Evolutionary conservation across 2,329 filamentous ascomycete genomes (phyloP).

Genomic region (Diaporthe sp.): DNA sequence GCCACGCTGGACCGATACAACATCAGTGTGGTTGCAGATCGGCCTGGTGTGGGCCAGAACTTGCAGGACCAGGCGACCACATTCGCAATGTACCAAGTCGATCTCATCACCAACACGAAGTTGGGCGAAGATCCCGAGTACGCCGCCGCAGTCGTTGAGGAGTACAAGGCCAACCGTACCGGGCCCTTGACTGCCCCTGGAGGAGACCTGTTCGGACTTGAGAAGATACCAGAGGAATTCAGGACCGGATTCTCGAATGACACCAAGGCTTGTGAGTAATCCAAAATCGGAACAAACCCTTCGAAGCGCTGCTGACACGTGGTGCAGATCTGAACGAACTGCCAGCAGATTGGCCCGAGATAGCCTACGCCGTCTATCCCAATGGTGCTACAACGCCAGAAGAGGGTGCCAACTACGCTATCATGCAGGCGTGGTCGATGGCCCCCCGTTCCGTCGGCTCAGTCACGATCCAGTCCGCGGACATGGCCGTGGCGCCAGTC

Average conservation of each 20-base stretch:
- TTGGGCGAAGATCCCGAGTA: not conserved
- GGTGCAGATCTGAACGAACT: not conserved
- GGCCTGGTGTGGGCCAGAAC: slow-evolving; percentile 43
- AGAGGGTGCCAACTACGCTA: slow-evolving; percentile 9
- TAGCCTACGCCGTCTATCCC: slow-evolving; percentile 25
- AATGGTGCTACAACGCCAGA: not conserved
- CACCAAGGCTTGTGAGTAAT: slow-evolving; percentile 23
- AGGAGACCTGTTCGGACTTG: slow-evolving; percentile 3
- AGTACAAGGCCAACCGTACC: not conserved
- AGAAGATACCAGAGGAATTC: slow-evolving; percentile 13
- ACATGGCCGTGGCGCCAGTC: slow-evolving; percentile 45
- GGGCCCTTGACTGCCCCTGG: slow-evolving; percentile 29
- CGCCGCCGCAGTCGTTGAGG: not conserved
- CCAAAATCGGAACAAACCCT: not conserved
- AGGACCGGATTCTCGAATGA: slow-evolving; percentile 8
- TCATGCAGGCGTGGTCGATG: not conserved
- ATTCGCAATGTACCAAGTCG: not conserved
- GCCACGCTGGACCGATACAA: slow-evolving; percentile 41
- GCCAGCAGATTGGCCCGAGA: slow-evolving; percentile 30
- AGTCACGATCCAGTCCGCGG: not conserved
- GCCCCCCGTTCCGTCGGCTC: slow-evolving; percentile 12
- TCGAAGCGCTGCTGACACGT: not conserved
- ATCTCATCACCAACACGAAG: not conserved
- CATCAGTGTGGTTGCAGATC: slow-evolving; percentile 43
- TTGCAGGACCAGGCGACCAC: slow-evolving; percentile 20